Evolutionary conservation across 139 green algal species (phyloP).

Genomic region (Tetratostichococcus sp.): DNA sequence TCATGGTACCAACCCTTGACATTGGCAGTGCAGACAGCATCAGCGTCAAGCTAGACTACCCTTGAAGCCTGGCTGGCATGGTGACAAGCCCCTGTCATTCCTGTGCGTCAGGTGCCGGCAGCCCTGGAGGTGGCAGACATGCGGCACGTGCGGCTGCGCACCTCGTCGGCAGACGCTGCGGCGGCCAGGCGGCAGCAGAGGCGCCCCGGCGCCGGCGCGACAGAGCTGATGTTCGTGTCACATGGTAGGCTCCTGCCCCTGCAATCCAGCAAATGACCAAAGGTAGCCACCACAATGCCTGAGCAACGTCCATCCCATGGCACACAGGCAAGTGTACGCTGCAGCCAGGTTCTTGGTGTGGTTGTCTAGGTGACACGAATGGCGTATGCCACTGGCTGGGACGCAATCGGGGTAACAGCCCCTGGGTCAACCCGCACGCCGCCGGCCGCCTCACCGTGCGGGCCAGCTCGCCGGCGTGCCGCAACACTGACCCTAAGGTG

Average conservation of each 20-base stretch:
- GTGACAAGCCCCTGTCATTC: too few relatives aligned
- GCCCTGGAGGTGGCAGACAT: constrained; percentile 22
- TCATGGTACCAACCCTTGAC: too few relatives aligned
- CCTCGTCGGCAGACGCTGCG: constrained; percentile 2
- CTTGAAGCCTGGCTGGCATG: not conserved
- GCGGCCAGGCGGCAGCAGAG: constrained; percentile 21
- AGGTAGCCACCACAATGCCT: too few relatives aligned
- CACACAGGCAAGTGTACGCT: too few relatives aligned
- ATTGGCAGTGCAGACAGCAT: too few relatives aligned
- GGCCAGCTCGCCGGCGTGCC: constrained; percentile 54
- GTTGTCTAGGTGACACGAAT: constrained; percentile 65
- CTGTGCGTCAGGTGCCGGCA: not conserved
- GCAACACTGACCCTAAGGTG: constrained; percentile 59
- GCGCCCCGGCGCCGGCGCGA: constrained; percentile 25
- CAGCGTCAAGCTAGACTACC: too few relatives aligned
- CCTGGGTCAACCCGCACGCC: constrained; percentile 77
- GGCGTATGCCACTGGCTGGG: constrained; percentile 58
- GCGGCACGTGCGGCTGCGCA: constrained; percentile 25
- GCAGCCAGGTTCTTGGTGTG: too few relatives aligned
- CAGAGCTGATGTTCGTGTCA: constrained; percentile 70
- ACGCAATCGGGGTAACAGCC: constrained; percentile 32
- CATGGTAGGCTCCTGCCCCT: constrained; percentile 32
- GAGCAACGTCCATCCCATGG: too few relatives aligned
- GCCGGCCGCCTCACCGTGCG: constrained; percentile 46
- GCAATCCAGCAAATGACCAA: too few relatives aligned